Conservation (phyloP, 2,329 filamentous ascomycete species). For the Phoma sp. region DNA sequence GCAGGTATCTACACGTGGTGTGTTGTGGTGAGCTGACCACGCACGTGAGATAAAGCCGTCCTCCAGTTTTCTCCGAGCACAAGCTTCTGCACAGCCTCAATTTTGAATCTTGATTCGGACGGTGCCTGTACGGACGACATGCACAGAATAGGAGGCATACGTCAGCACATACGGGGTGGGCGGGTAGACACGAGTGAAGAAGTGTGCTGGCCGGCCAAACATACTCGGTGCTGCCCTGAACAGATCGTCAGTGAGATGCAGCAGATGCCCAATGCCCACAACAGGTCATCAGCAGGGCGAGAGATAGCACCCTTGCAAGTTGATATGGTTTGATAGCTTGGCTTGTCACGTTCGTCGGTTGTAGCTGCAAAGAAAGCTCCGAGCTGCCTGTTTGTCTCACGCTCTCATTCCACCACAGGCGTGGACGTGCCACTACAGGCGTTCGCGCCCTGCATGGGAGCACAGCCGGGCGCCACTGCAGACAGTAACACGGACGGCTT, state of each 20-base stretch:
- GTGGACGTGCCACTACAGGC: constrained; percentile 14
- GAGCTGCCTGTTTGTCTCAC: constrained; percentile 10
- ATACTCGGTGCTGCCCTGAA: neutral
- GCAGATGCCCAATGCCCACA: neutral
- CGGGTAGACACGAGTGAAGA: neutral
- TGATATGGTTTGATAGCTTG: neutral
- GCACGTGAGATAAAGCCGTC: neutral
- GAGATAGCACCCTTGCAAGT: constrained; percentile 2
- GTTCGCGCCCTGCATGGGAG: constrained; percentile 14
- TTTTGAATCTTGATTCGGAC: constrained; percentile 10
- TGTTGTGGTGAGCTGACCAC: neutral
- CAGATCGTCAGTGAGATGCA: neutral
- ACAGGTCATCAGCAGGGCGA: neutral
- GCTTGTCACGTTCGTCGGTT: neutral
- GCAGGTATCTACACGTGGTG: neutral
- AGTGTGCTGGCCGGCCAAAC: neutral
- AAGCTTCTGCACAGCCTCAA: constrained; percentile 20
- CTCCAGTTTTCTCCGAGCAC: constrained; percentile 9
- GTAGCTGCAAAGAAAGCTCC: constrained; percentile 6
- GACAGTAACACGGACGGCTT: neutral
- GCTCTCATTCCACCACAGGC: constrained; percentile 13
- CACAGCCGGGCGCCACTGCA: constrained; percentile 1
- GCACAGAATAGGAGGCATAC: constrained; percentile 11
- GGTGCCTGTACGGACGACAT: neutral
- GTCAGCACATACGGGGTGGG: constrained; percentile 7